A percentile compares a stretch with the other conserved stretches of the same genome.
These are phyloP conservation scores for Medicago lupulina DNA, from an alignment of 306 rosid genomes.

Conservation along the genomic window DNA sequence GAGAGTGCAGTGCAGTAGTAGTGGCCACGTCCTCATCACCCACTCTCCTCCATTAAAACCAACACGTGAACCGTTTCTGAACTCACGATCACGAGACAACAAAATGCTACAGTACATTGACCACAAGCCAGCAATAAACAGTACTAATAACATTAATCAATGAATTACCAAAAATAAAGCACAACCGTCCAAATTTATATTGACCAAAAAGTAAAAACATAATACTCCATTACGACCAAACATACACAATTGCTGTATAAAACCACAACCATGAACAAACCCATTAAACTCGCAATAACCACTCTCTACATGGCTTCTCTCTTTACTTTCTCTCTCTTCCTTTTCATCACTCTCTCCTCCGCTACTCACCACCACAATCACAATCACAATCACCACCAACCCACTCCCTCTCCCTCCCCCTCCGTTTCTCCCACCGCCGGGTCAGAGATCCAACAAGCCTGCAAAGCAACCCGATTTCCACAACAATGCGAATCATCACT, in stretches of 20 bases:
- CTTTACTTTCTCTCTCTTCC: conserved; percentile 50
- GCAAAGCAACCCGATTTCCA: conserved; percentile 82
- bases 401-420: neutral
- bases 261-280: neutral
- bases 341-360: conserved; percentile 57
- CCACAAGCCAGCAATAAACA: too few species aligned
- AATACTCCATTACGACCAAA: too few species aligned
- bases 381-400: neutral
- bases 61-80: conserved; percentile 31
- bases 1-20: neutral
- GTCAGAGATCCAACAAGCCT: conserved; percentile 52
- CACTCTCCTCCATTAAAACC: neutral
- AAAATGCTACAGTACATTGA: too few species aligned
- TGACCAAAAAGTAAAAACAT: neutral
- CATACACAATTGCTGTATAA: neutral
- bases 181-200: conserved; percentile 20
- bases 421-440: neutral
- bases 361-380: conserved; percentile 42
- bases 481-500: conserved; percentile 59
- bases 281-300: neutral
- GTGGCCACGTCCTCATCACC: conserved; percentile 27
- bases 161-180: neutral
- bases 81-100: neutral
- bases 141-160: too few species aligned
- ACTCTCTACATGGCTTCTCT: conserved; percentile 52